phyloP scores from a whole-genome alignment of 495 filamentous ascomycete species.

The Recurvomyces mirabilis region DNA sequence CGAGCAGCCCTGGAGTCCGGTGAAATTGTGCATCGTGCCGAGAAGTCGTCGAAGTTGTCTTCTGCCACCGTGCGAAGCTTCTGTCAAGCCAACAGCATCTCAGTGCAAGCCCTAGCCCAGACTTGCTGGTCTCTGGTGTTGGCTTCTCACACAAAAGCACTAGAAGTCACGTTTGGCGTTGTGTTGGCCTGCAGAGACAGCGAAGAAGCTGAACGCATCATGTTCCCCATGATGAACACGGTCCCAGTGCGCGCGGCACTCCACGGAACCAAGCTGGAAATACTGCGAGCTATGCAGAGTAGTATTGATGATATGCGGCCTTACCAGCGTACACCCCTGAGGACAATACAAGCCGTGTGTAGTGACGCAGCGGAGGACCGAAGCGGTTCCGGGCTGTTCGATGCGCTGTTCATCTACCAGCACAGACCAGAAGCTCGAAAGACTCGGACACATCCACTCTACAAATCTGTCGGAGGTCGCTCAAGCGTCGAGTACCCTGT shows the following conservation, averaged over 20 bases:
- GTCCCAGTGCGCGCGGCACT: conserved; percentile 52
- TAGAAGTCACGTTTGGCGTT: conserved; percentile 60
- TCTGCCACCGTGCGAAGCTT: conserved; percentile 34
- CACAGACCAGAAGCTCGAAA: conserved; percentile 16
- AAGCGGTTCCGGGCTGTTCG: conserved; percentile 26
- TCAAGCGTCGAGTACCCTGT: conserved; percentile 65
- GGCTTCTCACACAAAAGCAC: conserved; percentile 39
- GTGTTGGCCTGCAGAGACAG: conserved; percentile 59
- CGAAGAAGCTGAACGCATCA: conserved; percentile 43
- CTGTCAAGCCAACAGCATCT: conserved; percentile 46
- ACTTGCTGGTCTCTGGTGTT: conserved; percentile 55
- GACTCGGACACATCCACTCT: conserved; percentile 26
- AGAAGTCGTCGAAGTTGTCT: neutral
- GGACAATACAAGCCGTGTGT: conserved; percentile 40
- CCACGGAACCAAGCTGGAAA: conserved; percentile 47
- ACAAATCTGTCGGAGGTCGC: conserved; percentile 45
- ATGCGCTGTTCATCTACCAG: conserved; percentile 65
- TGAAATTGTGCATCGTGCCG: neutral
- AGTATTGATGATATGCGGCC: conserved; percentile 38
- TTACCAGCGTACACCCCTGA: conserved; percentile 56
- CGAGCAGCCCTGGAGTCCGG: neutral
- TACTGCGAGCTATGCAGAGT: conserved; percentile 54
- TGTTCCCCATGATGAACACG: conserved; percentile 74
- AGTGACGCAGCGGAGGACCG: neutral
- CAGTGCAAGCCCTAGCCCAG: conserved; percentile 54